A percentile compares a stretch with the other conserved stretches of the same genome.
These are phyloP conservation scores for Cercospora zeina DNA, from an alignment of 2,329 filamentous ascomycete species.

Conservation along the genomic window DNA sequence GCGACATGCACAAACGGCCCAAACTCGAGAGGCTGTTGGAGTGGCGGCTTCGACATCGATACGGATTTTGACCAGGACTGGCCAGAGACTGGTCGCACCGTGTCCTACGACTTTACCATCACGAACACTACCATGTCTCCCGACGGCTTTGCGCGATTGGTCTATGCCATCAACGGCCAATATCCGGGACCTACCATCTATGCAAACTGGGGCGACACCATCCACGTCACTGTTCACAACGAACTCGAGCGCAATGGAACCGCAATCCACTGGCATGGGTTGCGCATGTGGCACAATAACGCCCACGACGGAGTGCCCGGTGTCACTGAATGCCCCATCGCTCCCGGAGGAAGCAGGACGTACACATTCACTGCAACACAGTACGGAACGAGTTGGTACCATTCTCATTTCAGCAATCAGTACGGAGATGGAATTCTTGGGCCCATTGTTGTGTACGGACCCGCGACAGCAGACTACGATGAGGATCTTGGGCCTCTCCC, in stretches of 20 bases:
- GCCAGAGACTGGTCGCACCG: conserved; percentile 39
- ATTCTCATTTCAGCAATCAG: conserved; percentile 59
- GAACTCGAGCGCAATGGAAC: conserved; percentile 58
- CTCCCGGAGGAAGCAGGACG: conserved; percentile 54
- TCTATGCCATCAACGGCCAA: conserved; percentile 60
- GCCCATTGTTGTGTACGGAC: conserved; percentile 62
- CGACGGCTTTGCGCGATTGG: conserved; percentile 41
- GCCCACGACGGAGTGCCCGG: conserved; percentile 60
- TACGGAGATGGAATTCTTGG: conserved; percentile 62
- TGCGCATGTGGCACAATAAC: conserved; percentile 58
- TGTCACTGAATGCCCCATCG: conserved; percentile 49
- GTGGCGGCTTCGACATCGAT: conserved; percentile 34
- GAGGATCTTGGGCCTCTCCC: conserved; percentile 62
- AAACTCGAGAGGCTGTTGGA: conserved; percentile 36
- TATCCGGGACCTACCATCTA: conserved; percentile 55
- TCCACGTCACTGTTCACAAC: conserved; percentile 60
- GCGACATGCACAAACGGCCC: conserved; percentile 37
- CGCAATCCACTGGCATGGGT: conserved; percentile 63
- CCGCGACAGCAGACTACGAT: conserved; percentile 61
- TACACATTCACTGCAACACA: conserved; percentile 60
- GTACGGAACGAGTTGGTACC: conserved; percentile 47
- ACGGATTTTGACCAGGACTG: conserved; percentile 41
- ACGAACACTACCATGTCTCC: conserved; percentile 49
- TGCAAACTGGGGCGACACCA: conserved; percentile 38
- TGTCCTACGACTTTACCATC: conserved; percentile 40